These are phyloP conservation scores for Macrophomina tecta DNA, from an alignment of 2,329 filamentous ascomycete genomes.

Conservation along the genomic window DNA sequence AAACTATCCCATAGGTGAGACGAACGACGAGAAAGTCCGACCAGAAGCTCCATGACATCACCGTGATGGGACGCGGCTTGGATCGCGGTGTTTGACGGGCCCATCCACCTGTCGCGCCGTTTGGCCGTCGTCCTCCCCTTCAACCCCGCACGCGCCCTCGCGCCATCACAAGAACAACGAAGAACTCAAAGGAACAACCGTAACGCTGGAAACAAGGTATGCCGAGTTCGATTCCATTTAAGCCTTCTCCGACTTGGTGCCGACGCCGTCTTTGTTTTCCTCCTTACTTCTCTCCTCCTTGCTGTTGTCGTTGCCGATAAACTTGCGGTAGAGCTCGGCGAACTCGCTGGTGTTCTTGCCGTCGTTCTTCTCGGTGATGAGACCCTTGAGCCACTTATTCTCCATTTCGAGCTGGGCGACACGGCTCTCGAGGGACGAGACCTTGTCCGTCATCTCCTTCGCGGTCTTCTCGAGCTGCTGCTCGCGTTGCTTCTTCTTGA, in stretches of 20 bases:
- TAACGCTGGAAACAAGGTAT: constrained; percentile 11
- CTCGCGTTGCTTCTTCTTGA: constrained; percentile 63
- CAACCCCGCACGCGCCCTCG: constrained; percentile 4
- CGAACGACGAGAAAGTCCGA: constrained; percentile 15
- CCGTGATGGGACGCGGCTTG: background rate
- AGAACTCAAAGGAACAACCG: background rate
- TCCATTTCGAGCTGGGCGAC: constrained; percentile 59
- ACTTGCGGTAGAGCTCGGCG: constrained; percentile 41
- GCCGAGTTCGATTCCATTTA: constrained; percentile 32
- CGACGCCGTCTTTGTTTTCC: constrained; percentile 46
- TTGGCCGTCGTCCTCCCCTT: constrained; percentile 1
- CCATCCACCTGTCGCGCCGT: constrained; percentile 9
- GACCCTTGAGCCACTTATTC: constrained; percentile 59
- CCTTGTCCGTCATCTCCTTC: constrained; percentile 58
- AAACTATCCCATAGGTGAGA: constrained; percentile 8
- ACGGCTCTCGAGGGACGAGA: constrained; percentile 51
- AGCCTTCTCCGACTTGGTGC: constrained; percentile 38
- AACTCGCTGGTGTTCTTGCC: constrained; percentile 43
- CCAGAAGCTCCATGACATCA: constrained; percentile 5
- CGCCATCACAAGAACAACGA: constrained; percentile 6
- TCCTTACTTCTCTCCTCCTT: constrained; percentile 43
- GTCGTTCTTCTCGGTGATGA: constrained; percentile 58
- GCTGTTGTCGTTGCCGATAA: constrained; percentile 37
- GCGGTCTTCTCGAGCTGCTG: constrained; percentile 58
- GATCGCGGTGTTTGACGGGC: constrained; percentile 8